These are phyloP conservation scores for Artemisia argyi DNA, from an alignment of 129 eudicot species.

Conservation along the genomic window DNA sequence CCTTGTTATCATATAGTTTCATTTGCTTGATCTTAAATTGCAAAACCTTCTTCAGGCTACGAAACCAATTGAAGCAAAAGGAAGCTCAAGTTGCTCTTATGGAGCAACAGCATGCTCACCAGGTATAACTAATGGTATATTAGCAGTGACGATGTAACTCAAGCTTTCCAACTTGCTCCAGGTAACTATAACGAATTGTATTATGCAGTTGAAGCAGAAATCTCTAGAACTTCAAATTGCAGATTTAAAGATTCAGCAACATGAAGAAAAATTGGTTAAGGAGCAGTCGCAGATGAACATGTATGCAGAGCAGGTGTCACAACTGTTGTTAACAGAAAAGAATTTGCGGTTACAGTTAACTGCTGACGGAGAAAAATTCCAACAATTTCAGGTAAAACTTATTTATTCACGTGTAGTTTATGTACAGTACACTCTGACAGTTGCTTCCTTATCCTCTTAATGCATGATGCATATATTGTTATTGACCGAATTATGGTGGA, in stretches of 20 bases:
- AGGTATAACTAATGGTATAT: slow-evolving; percentile 42
- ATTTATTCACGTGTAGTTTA: too few relatives aligned
- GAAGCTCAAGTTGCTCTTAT: slow-evolving; percentile 81
- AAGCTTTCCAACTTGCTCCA: slow-evolving; percentile 4
- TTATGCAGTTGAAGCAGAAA: slow-evolving; percentile 88
- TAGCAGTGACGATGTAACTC: slow-evolving; percentile 1
- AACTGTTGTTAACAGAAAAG: slow-evolving; percentile 81
- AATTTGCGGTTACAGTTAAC: slow-evolving; percentile 80
- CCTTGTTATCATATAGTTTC: slow-evolving; percentile 3
- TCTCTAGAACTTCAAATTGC: slow-evolving; percentile 88
- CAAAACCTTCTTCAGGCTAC: slow-evolving; percentile 54
- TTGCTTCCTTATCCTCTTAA: neutral
- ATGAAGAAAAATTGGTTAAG: slow-evolving; percentile 70
- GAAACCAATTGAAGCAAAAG: slow-evolving; percentile 74
- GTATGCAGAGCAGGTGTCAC: slow-evolving; percentile 92
- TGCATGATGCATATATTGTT: slow-evolving; percentile 3
- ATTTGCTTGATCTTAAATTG: slow-evolving; percentile 4
- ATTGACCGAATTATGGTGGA: neutral
- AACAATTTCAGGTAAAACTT: slow-evolving; percentile 77
- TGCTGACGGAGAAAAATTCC: slow-evolving; percentile 97
- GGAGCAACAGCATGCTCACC: slow-evolving; percentile 72
- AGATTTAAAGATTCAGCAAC: slow-evolving; percentile 83
- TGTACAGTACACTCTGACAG: neutral
- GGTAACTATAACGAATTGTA: slow-evolving; percentile 7
- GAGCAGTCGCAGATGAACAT: slow-evolving; percentile 86